A percentile compares a stretch with the other conserved stretches of the same genome.
Evolutionary conservation across 305 asterid genomes (phyloP).

Genomic region (Fraxinus greggii): DNA sequence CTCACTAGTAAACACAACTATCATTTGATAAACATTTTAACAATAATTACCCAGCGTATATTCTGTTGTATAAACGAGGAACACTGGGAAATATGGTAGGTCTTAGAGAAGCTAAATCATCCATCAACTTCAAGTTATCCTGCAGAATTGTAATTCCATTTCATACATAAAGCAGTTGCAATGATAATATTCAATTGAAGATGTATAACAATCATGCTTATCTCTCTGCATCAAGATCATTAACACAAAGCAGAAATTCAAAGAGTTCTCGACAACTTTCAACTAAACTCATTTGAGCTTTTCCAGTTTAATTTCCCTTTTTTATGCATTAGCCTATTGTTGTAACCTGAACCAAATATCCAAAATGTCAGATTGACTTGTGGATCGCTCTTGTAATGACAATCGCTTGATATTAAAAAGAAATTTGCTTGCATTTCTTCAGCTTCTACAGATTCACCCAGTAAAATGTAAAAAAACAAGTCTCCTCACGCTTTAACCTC

Average conservation of each 20-base stretch:
- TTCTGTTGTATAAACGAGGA: constrained; percentile 96
- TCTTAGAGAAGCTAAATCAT: constrained; percentile 82
- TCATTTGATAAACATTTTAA: constrained; percentile 22
- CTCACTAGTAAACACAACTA: constrained; percentile 17
- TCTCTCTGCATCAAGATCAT: constrained; percentile 4
- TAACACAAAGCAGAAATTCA: constrained; percentile 1
- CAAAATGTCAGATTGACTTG: not conserved
- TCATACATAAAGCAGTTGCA: constrained; percentile 23
- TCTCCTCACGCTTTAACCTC: not conserved
- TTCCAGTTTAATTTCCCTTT: not conserved
- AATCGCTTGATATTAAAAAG: not conserved
- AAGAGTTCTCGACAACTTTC: constrained; percentile 9
- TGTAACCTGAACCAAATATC: constrained; percentile 2
- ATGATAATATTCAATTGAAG: constrained; percentile 12
- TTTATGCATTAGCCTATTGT: constrained; percentile 8
- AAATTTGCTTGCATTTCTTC: constrained; percentile 2
- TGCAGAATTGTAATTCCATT: constrained; percentile 41
- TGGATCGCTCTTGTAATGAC: constrained; percentile 8
- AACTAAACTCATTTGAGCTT: not conserved
- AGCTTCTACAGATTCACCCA: not conserved
- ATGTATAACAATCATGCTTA: constrained; percentile 15
- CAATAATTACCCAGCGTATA: constrained; percentile 80
- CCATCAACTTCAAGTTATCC: constrained; percentile 96
- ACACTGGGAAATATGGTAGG: constrained; percentile 96
- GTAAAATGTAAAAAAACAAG: not conserved